Evolutionary conservation across 2,329 filamentous ascomycete species (phyloP), one percentile per base, ranked within the genome.

Genomic region (Rachicladosporium sp.): DNA sequence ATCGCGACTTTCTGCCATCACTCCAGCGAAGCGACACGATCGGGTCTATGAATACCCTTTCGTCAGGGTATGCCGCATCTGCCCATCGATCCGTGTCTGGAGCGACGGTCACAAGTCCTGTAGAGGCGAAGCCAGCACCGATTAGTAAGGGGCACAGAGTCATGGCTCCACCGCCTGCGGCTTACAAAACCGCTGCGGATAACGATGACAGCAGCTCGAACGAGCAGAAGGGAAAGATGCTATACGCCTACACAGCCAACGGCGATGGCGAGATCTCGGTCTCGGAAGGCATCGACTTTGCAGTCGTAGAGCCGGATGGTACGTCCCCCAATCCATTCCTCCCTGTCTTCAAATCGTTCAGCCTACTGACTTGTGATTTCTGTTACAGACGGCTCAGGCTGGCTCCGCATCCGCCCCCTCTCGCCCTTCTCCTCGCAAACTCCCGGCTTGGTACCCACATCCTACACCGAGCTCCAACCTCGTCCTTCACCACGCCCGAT

Each of bases 301-400:
- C 68, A 0, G 71, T 96, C 33, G 53, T 95, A 4, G 88, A 95
- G 56, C 76, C 84, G n/a, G 93, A 98, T 64, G 86, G 87, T 93
- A 74, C 68, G 78, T 68, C 43, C 44, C 4, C 13, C n/a, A 2
- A 4, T 11, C 31, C 11, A 4, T 21, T 27, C 35, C 5, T 21
- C 4, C 21, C 9, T 9, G 3, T 15, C 11, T 35, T 13, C 33
- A 34, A 13, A 13, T 13, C 10, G 6, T 32, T 23, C 30, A 35
- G n/a, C 13, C 13, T 29, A 29, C 19, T 35, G 38, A 5, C 35
- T 12, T 8, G 27, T 3, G 6, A 10, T 21, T 11, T 4, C 4
- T 23, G 36, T 36, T 23, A 15, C 50, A 94, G 89, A 93, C 61
- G 89, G 89, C 43, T 79, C 81, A 31, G 91, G 91, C 32, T 98